Evolutionary conservation across 345 rosid species (phyloP).

Genomic region (Zanthoxylum bungeanum): DNA sequence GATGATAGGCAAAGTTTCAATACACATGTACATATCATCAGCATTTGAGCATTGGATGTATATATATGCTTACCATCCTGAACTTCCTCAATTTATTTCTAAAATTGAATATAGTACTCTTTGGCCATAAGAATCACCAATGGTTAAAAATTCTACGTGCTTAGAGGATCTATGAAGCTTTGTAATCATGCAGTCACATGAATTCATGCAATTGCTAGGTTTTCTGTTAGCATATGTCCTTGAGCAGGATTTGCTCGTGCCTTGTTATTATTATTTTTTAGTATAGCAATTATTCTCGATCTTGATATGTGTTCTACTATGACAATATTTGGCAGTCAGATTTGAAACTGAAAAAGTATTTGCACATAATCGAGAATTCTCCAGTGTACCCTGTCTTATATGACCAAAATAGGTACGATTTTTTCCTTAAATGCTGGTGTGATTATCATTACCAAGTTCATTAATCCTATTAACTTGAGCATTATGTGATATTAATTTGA

Average conservation of each 20-base stretch:
- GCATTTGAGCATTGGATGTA: neutral
- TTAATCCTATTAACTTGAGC: neutral
- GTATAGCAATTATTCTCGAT: neutral
- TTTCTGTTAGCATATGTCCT: neutral
- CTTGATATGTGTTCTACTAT: conserved; percentile 11
- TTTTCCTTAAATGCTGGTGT: conserved; percentile 10
- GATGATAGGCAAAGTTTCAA: neutral
- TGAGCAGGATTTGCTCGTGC: neutral
- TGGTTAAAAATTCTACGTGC: neutral
- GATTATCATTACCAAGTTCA: neutral
- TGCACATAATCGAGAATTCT: conserved; percentile 89
- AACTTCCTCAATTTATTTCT: neutral
- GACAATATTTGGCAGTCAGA: conserved; percentile 56
- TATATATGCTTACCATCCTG: neutral
- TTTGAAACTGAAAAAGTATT: conserved; percentile 82
- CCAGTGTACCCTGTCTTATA: conserved; percentile 79
- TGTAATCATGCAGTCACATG: neutral
- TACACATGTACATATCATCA: neutral
- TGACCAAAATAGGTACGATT: conserved; percentile 61
- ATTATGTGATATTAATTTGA: neutral
- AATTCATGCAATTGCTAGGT: conserved; percentile 6
- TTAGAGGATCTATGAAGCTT: neutral
- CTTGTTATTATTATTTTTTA: neutral
- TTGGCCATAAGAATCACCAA: neutral
- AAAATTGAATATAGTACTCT: neutral